phyloP scores from a whole-genome alignment of 2,329 filamentous ascomycete genomes.

The Ustilaginoidea virens region DNA sequence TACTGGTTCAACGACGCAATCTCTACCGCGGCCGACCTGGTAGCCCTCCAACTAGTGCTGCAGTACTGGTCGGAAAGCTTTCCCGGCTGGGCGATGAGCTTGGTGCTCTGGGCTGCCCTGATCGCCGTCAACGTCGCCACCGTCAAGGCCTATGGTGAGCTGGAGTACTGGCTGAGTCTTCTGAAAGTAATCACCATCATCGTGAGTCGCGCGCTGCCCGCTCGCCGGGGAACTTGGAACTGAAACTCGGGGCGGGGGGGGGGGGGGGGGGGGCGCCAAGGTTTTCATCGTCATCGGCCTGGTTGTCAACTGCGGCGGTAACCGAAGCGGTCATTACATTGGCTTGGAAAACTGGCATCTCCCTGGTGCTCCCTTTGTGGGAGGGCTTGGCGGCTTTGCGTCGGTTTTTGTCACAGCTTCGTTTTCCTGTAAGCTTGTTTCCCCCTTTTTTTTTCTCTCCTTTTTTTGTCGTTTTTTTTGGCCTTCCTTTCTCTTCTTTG shows the following conservation, averaged over 20 bases:
- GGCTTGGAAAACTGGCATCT: conserved; percentile 42
- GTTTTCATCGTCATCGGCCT: conserved; percentile 50
- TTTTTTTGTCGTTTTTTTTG: too few species aligned
- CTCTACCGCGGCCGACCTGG: conserved; percentile 39
- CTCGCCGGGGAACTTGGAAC: too few species aligned
- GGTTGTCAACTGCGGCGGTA: conserved; percentile 35
- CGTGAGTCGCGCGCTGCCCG: conserved; percentile 10
- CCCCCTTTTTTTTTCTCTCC: too few species aligned
- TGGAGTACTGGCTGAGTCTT: conserved; percentile 41
- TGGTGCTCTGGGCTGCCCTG: conserved; percentile 44
- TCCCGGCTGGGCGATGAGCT: conserved; percentile 45
- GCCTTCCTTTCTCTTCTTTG: too few species aligned
- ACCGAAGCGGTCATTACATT: conserved; percentile 36
- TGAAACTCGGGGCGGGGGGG: too few species aligned
- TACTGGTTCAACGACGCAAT: conserved; percentile 52
- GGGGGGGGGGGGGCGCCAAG: too few species aligned
- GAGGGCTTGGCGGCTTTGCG: conserved; percentile 48
- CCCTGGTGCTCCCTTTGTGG: conserved; percentile 47
- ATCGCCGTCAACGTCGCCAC: conserved; percentile 24
- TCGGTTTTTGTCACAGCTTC: conserved; percentile 37
- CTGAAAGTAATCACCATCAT: conserved; percentile 38
- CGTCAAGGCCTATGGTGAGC: conserved; percentile 21
- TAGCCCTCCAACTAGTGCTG: conserved; percentile 35
- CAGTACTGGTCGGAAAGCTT: conserved; percentile 48
- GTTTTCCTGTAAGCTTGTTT: conserved; percentile 42